These are phyloP conservation scores for Ophiostoma pallidulum DNA, from an alignment of 2,329 filamentous ascomycete genomes.

Conservation along the genomic window DNA sequence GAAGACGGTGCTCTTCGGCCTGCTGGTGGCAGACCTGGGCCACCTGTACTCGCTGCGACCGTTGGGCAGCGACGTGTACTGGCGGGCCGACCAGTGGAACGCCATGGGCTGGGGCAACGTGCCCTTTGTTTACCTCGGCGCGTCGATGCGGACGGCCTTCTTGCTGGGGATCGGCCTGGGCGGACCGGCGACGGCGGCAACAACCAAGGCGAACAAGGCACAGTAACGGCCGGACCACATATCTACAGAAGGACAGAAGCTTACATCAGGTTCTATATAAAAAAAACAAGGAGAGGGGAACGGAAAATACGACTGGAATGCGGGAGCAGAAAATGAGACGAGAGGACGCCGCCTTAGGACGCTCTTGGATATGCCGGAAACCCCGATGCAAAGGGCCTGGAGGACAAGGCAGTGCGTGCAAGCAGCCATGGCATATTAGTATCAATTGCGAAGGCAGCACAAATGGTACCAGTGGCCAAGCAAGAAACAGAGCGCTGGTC, in stretches of 20 bases:
- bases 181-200: not conserved
- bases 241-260: too few species aligned
- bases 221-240: not conserved
- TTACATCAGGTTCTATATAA: too few species aligned
- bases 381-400: too few species aligned
- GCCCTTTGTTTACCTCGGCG: slow-evolving; percentile 59
- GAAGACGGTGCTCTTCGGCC: slow-evolving; percentile 54
- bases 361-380: not conserved
- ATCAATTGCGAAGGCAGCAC: too few species aligned
- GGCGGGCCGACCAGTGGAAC: slow-evolving; percentile 53
- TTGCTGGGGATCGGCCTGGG: slow-evolving; percentile 46
- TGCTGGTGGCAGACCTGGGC: slow-evolving; percentile 67
- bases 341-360: too few species aligned
- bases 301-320: too few species aligned
- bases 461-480: too few species aligned
- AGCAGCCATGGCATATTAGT: too few species aligned
- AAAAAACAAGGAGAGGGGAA: too few species aligned
- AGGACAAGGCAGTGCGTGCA: too few species aligned
- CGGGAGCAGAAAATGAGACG: too few species aligned
- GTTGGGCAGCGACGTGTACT: slow-evolving; percentile 55
- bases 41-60: slow-evolving; percentile 58
- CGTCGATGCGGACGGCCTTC: slow-evolving; percentile 49
- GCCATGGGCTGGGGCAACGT: slow-evolving; percentile 60
- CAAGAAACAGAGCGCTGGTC: too few species aligned
- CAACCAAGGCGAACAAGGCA: slow-evolving; percentile 3